Percentiles rank a stretch among this genome's conserved stretches.
Conservation (phyloP, 1,139 yeast genomes). For the Pichia norvegensis region DNA sequence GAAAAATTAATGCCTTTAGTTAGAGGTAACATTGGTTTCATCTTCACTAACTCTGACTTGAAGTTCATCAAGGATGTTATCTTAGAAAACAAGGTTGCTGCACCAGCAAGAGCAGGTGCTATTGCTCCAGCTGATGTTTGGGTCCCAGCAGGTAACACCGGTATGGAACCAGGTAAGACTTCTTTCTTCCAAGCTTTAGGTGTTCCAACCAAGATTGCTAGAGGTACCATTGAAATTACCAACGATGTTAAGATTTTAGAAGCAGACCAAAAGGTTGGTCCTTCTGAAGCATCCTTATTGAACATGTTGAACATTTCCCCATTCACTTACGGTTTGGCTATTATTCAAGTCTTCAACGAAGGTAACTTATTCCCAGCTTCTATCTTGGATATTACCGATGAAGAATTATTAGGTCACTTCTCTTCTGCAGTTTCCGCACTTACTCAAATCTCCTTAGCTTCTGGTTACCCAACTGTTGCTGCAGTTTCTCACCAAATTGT, state of each 20-base stretch:
- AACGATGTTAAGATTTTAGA: slow-evolving; percentile 93
- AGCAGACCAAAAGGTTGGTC: slow-evolving; percentile 87
- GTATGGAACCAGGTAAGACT: slow-evolving; percentile 99
- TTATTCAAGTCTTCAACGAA: slow-evolving; percentile 94
- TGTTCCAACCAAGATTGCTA: slow-evolving; percentile 99
- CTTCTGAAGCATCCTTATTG: slow-evolving; percentile 97
- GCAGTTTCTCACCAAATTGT: slow-evolving; percentile 98
- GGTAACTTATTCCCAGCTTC: slow-evolving; percentile 97
- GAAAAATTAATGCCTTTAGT: slow-evolving; percentile 93
- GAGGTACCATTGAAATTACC: slow-evolving; percentile 99
- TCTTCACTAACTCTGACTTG: slow-evolving; percentile 95
- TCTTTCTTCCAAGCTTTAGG: slow-evolving; percentile 99
- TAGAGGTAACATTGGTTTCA: slow-evolving; percentile 98
- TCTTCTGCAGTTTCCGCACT: slow-evolving; percentile 87
- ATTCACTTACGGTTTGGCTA: slow-evolving; percentile 96
- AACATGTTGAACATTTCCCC: slow-evolving; percentile 99
- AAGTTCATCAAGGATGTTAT: slow-evolving; percentile 84
- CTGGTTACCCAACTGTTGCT: slow-evolving; percentile 99
- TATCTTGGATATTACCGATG: slow-evolving; percentile 97
- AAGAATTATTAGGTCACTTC: slow-evolving; percentile 88
- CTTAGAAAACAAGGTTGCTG: slow-evolving; percentile 92
- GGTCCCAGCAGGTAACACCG: slow-evolving; percentile 99
- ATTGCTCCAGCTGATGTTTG: slow-evolving; percentile 95
- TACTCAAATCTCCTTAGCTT: slow-evolving; percentile 94
- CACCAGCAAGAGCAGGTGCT: slow-evolving; percentile 99